Evolutionary conservation across 176 grass and related monocot species (phyloP).

Genomic region (Poa annua): DNA sequence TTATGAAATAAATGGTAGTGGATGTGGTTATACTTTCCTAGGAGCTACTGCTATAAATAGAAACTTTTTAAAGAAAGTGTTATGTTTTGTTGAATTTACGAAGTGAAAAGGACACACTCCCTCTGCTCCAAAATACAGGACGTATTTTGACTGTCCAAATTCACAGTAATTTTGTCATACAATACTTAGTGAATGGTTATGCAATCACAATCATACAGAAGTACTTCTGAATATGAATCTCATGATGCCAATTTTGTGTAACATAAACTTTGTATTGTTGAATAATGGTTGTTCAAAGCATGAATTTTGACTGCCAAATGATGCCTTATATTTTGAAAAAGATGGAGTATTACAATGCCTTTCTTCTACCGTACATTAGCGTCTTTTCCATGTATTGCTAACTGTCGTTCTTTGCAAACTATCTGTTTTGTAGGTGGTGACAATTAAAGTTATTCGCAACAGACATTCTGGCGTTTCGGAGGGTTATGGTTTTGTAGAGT

Average conservation of each 20-base stretch:
- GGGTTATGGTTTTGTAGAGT: conserved; percentile 78
- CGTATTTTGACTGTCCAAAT: too few species aligned
- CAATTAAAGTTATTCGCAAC: conserved; percentile 73
- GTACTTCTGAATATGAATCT: too few species aligned
- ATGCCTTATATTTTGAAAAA: too few species aligned
- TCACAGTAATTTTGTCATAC: too few species aligned
- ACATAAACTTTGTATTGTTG: too few species aligned
- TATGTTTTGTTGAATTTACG: conserved; percentile 5
- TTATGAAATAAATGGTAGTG: background rate
- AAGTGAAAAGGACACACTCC: background rate
- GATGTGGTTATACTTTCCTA: background rate
- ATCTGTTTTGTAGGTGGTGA: conserved; percentile 63
- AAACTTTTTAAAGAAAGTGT: background rate
- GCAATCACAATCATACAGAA: too few species aligned
- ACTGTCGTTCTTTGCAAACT: conserved; percentile 10
- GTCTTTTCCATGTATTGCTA: conserved; percentile 17
- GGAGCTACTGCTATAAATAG: background rate
- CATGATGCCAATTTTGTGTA: too few species aligned
- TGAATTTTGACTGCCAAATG: too few species aligned
- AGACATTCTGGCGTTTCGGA: conserved; percentile 62
- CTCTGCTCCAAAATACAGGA: too few species aligned
- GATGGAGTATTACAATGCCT: background rate
- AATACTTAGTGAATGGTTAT: too few species aligned
- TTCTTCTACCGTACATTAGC: background rate
- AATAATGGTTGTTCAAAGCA: too few species aligned